Conservation (phyloP, 495 filamentous ascomycete species). For the Chlorociboria aeruginascens region DNA sequence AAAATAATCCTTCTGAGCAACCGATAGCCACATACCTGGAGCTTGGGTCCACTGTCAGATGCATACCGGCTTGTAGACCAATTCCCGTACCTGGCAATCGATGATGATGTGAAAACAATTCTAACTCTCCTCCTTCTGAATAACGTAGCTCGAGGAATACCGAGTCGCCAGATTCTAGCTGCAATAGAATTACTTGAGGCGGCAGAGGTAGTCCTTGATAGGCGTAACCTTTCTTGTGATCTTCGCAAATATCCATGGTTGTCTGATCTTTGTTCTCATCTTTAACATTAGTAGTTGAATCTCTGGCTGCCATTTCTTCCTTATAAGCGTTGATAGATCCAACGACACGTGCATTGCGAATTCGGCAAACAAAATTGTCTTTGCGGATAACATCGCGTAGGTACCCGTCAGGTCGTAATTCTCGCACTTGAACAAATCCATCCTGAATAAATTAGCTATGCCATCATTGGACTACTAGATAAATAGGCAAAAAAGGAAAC, state of each 20-base stretch:
- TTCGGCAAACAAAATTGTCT: constrained; percentile 60
- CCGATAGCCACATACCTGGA: constrained; percentile 36
- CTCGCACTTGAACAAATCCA: constrained; percentile 57
- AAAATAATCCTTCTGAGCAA: constrained; percentile 30
- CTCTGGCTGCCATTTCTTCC: constrained; percentile 6
- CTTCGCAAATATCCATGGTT: constrained; percentile 11
- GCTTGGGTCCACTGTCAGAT: constrained; percentile 72
- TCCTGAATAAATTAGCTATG: constrained; percentile 34
- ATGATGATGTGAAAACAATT: constrained; percentile 48
- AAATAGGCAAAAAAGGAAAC: not conserved
- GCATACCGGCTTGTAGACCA: constrained; percentile 54
- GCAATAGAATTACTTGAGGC: constrained; percentile 65
- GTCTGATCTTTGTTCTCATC: constrained; percentile 23
- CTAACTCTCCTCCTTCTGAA: constrained; percentile 27
- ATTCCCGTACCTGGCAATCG: constrained; percentile 42
- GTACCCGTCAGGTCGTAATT: constrained; percentile 46
- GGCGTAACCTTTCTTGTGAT: not conserved
- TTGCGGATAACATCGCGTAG: constrained; percentile 62
- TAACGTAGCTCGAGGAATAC: constrained; percentile 56
- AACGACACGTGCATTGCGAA: constrained; percentile 52
- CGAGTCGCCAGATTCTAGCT: constrained; percentile 53
- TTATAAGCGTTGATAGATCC: constrained; percentile 11
- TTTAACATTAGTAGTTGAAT: constrained; percentile 15
- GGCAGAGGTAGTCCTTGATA: constrained; percentile 33
- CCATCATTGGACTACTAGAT: too few species aligned